Evolutionary conservation across 2,329 filamentous ascomycete genomes (phyloP), one percentile per base, ranked within the genome.

Genomic region (Epichloe brachyelytri): DNA sequence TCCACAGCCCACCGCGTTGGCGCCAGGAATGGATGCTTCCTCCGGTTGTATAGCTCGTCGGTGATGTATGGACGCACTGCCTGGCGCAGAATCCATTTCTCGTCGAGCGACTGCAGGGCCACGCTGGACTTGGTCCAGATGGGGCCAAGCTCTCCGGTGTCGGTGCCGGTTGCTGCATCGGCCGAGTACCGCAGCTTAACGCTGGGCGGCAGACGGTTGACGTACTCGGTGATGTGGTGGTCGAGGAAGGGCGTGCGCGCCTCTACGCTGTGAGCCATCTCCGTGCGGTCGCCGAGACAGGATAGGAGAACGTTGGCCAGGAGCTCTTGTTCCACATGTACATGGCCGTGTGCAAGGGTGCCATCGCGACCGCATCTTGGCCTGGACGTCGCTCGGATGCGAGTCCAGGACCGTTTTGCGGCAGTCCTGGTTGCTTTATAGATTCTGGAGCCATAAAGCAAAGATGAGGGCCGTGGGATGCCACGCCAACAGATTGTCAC

Each of bases 61-160:
- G 74, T 75, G 51, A 78, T 68, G 55, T 71, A 78, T 3, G 74
- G 73, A 51, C 66, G 68, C 19, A 64, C 66, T 0, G 74, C 75
- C 56, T 79, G 71, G 3, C 72, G 69, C 1, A 78, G 65, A 30
- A 78, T 69, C 66, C 71, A 74, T 54, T 79, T 77, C 60, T 77
- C 73, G 1, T 58, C 59, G 40, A 73, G 63, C 1, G 55, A 53
- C 11, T 57, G 55, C 14, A 57, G 43, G 5, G 44, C 51, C 5
- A 54, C 51, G 8, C 48, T 49, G 17, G 43, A 26, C 26, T 26
- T 8, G 26, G 26, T 26, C 26, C 45, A 20, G 19, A 5, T 15
- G 5, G 19, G 14, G 43, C 19, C 12, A 45, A 8, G 43, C 26
- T 33, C 5, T n/a, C 12, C 19, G 37, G 19, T 4, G 36, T 22